Base-by-base conservation (phyloP, 371 early-diverging fungal species). In the Amoeboaphelidium protococcarum region DNA sequence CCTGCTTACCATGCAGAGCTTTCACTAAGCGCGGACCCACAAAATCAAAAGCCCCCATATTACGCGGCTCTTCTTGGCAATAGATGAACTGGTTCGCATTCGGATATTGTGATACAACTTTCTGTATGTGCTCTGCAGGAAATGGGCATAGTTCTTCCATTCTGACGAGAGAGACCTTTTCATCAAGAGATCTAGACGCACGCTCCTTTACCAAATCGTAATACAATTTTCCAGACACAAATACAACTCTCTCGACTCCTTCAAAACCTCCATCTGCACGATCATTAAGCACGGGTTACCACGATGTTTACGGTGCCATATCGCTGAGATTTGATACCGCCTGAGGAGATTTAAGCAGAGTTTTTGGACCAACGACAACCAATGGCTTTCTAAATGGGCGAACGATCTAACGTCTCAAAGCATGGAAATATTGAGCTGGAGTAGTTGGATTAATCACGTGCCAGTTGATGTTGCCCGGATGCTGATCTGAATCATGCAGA, bases 11-110 rank as follows among this genome's bases (percentile, higher is more conserved):
- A n/a, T n/a, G n/a, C n/a, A n/a, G n/a, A n/a, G n/a, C n/a, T n/a
- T n/a, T n/a, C 46, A 66, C 62, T 42, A 94, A 59, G 25, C 94
- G 64, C 24, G 88, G 92, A 50, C 69, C 78, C 52, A 88, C 74
- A 65, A 78, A 88, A 2, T 77, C 55, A 55, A 73, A 94, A 16
- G 78, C 78, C 23, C 95, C 95, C 19, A 77, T 75, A 59, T 94
- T 94, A 59, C 82, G 76, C 16, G 82, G 86, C 52, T 94, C 95
- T 58, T 94, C 95, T 58, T 94, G 95, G 50, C 79, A 75, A 82
- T 84, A 94, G 1, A 76, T 62, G 59, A 78, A 80, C 24, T n/a
- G n/a, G n/a, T 50, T n/a, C 40, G 73, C 80, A 23, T 67, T 65
- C 16, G 56, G 48, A 57, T 70, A 85, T 42, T 70, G 64, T 27